A percentile compares a stretch with the other conserved stretches of the same genome.
phyloP scores from a whole-genome alignment of 164 flowering plant species.

The Aristolochia contorta region DNA sequence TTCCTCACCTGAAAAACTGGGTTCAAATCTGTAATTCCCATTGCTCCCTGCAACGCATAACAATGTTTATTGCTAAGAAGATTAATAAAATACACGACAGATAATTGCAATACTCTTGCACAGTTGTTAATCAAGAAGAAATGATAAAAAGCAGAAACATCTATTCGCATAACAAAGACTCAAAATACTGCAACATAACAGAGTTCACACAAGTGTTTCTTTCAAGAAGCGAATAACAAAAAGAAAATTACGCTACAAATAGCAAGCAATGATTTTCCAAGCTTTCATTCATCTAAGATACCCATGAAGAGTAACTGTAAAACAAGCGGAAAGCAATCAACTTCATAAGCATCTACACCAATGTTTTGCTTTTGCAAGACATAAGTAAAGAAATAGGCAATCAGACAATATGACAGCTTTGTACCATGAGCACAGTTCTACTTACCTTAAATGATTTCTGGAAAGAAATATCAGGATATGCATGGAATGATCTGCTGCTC shows the following conservation, averaged over 20 bases:
- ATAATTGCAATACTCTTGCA: too few relatives aligned
- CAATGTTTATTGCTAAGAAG: background rate
- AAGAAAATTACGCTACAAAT: too few relatives aligned
- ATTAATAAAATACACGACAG: background rate
- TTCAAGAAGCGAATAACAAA: too few relatives aligned
- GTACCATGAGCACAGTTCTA: conserved; percentile 5
- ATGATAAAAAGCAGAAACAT: too few relatives aligned
- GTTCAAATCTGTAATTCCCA: conserved; percentile 77
- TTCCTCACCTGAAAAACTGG: conserved; percentile 60
- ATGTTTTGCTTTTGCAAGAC: background rate
- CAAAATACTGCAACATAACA: too few relatives aligned
- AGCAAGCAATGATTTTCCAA: too few relatives aligned
- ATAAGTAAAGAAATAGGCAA: background rate
- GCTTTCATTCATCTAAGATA: too few relatives aligned
- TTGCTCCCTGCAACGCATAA: conserved; percentile 47
- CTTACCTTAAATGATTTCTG: conserved; percentile 73
- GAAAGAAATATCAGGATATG: conserved; percentile 67
- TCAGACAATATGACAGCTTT: background rate
- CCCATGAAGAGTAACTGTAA: background rate
- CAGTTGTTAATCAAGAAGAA: too few relatives aligned
- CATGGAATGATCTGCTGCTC: conserved; percentile 64
- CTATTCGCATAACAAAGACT: too few relatives aligned
- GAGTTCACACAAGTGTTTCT: too few relatives aligned
- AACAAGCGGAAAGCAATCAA: background rate
- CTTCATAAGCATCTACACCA: background rate